Evolutionary conservation across 2,329 filamentous ascomycete genomes (phyloP), one percentile per base, ranked within the genome.

Genomic region (Purpureocillium takamizusanense): DNA sequence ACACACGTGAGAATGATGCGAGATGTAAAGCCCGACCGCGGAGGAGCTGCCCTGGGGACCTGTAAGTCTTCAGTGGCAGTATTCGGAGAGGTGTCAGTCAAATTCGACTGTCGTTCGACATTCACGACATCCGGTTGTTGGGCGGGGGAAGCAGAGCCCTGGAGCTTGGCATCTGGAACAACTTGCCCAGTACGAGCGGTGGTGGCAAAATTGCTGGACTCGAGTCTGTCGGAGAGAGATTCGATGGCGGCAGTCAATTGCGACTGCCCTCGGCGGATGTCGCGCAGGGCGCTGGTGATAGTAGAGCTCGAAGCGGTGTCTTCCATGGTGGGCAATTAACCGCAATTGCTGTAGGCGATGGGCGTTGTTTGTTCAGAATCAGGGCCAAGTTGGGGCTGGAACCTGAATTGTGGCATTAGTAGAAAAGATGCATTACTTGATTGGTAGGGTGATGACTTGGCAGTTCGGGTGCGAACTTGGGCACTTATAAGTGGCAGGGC

Each of bases 1-100:
- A 46, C 57, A 51, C 52, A 73, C 70, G 72, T 76, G 43, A 76
- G 61, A 44, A 76, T 64, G 42, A 76, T 75, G 15, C 72, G 69
- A 37, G 71, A 74, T 9, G 70, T 69, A 44, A 74, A 67, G 4
- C 59, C 61, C 5, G 69, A 60, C 43, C 67, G 67, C 45, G 65
- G 58, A 14, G 51, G 52, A 4, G 56, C 44, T 11, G 57, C 52
- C 7, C 52, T 44, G 8, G 59, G 32, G 17, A 38, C 29, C 6
- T 27, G n/a, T 25, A 18, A 11, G 17, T 14, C 9, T 7, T 12
- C 28, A 30, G 5, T 6, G 13, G 12, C 11, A 6, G 11, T 12
- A 30, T 12, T 30, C 13, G 28, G 7, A 12, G 21, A 25, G 21
- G 21, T 25, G 21, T 25, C 21, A 10, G 10, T 10, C 21, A 25